phyloP scores from a whole-genome alignment of 129 eudicot genomes.

The Apium graveolens region DNA sequence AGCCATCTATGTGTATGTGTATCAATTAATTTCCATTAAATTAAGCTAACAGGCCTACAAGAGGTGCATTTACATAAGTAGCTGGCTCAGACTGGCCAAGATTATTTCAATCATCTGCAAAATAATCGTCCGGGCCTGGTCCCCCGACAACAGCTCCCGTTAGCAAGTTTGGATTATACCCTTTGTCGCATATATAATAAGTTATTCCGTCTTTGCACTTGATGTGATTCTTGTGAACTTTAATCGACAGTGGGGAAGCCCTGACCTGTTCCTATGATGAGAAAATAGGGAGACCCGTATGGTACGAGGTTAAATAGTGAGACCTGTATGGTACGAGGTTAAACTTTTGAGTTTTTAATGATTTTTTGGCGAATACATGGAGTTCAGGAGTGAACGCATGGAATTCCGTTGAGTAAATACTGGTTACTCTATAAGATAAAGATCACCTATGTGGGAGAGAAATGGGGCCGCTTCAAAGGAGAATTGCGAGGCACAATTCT shows the following conservation, averaged over 20 bases:
- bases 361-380: too few relatives aligned
- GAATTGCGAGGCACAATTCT: too few relatives aligned
- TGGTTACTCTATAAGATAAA: too few relatives aligned
- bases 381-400: too few relatives aligned
- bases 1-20: neutral
- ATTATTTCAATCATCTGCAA: constrained; percentile 15
- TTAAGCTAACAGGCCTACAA: constrained; percentile 29
- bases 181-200: neutral
- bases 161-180: constrained; percentile 24
- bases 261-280: too few relatives aligned
- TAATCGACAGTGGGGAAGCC: constrained; percentile 15
- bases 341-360: too few relatives aligned
- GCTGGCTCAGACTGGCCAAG: constrained; percentile 20
- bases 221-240: constrained; percentile 7
- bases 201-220: constrained; percentile 22
- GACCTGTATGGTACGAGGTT: too few relatives aligned
- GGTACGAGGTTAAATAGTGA: too few relatives aligned
- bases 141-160: constrained; percentile 34
- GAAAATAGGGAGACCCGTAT: too few relatives aligned
- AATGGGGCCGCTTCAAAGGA: too few relatives aligned
- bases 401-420: too few relatives aligned
- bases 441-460: too few relatives aligned
- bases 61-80: constrained; percentile 37
- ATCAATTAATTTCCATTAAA: neutral
- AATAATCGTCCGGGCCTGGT: constrained; percentile 10